Base-by-base conservation (phyloP, 371 early-diverging fungal species). In the Cokeromyces recurvatus region DNA sequence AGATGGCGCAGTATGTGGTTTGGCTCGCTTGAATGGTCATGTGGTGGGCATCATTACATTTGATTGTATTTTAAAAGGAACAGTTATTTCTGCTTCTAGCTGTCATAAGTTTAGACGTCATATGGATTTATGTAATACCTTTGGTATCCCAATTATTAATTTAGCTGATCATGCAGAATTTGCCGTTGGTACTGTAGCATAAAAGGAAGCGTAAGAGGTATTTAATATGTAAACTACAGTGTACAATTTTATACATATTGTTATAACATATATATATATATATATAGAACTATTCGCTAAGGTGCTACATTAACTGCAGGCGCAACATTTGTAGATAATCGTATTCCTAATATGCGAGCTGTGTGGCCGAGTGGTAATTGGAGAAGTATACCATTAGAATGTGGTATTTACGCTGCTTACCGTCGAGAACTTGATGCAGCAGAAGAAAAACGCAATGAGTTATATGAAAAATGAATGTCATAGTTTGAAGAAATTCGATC, bases 141-240 rank as follows among this genome's bases (percentile, higher is more conserved):
- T 73, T 53, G 74, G 70, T 22, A 41, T 73, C 6, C 70, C 74
- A 5, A 54, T 73, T 17, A 32, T 73, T 7, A 67, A 69, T 35
- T 67, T 73, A 56, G 70, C 69, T 4, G 74, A 69, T 48, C 66
- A 73, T 53, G 69, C 74, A 23, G 74, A 70, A 4, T 73, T 69
- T 43, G 54, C 70, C 2, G 60, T 73, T n/a, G 69, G 70, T 12
- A 66, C 66, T 19, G 46, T 69, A 50, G 68, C 69, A 15, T 59
- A 64, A 53, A 49, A 70, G 53, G 76, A 77, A 62, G 66, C 71
- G 70, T 66, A 64, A 45, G 54, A 55, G 2, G 35, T 23, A 27
- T 5, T 12, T 16, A n/a, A n/a, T 11, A 38, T 29, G 7, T 0
- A 25, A 16, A 14, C 21, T 29, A 4, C 14, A 20, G 29, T 38